Conservation (phyloP, 108 stramenopile genomes). For the Skeletonema potamos region DNA sequence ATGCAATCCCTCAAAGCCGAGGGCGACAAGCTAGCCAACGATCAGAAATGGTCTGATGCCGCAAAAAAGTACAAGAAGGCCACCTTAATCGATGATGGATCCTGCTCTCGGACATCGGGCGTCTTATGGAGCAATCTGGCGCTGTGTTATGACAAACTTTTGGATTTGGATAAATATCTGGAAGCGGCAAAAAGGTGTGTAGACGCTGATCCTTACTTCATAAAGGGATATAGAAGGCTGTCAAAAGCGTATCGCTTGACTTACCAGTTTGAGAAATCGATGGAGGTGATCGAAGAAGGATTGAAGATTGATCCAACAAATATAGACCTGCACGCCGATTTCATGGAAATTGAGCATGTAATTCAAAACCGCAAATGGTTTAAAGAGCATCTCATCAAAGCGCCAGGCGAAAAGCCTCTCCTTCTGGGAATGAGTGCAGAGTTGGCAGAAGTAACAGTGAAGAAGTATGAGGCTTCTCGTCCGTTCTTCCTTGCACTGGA, state of each 20-base stretch:
- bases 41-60: not conserved
- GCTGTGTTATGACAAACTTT: not conserved
- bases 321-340: not conserved
- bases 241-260: not conserved
- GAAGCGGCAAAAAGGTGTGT: not conserved
- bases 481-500: no score
- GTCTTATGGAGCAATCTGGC: not conserved
- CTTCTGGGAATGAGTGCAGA: no score
- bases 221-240: not conserved
- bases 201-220: not conserved
- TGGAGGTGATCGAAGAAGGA: not conserved
- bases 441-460: no score
- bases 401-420: no score
- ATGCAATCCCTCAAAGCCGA: not conserved
- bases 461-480: no score
- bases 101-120: not conserved
- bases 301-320: not conserved
- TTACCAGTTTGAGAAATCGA: not conserved
- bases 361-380: no score
- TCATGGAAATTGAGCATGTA: no score
- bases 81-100: not conserved
- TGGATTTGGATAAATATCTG: not conserved
- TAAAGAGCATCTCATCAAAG: no score
- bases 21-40: not conserved
- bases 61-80: not conserved